Base-by-base conservation (phyloP, 225 moss, liverwort and hornwort species). In the Anthoceros angustus region DNA sequence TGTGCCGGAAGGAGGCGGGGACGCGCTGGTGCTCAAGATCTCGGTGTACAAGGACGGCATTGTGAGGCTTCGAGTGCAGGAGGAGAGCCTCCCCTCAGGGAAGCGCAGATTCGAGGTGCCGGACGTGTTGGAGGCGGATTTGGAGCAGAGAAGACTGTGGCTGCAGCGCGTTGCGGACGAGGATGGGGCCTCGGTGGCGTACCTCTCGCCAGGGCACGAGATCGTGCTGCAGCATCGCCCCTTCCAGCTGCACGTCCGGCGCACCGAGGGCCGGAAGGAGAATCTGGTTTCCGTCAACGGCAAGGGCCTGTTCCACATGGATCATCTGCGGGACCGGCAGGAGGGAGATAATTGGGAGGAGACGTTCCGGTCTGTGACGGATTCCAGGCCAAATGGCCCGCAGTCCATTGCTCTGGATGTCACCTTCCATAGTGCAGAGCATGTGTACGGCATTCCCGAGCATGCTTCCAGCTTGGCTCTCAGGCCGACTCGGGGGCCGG, bases 361-460 rank as follows among this genome's bases (percentile, higher is more conserved):
- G 32, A 12, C 77, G 8, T 99, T 92, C 67, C 86, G 86, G 12
- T 69, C 80, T 21, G 77, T 86, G 43, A 92, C 80, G 4, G 98
- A 99, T 69, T 68, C 76, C 46, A 85, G 92, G 42, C 89, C 89
- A 18, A 49, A 89, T 69, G 98, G 98, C 40, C 92, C 98, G 2
- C 92, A 99, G 66, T 87, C 92, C 24, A 74, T 99, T 42, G 81
- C 85, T 68, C 87, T 99, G 46, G 98, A 99, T 73, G 77, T 99
- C 55, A 78, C 92, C 26, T 99, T 99, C 69, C 79, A 86, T 71
- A 87, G 83, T 40, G 76, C 89, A 0, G 78, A 89, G 65, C 81
- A 92, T 70, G 87, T 99, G 16, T 99, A 99, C 70, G 98, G 98
- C 40, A 86, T 99, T 64, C 98, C 98, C 10, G 89, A 99, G 79